Evolutionary conservation across 1,284 basidiomycete genomes (phyloP), one percentile per base, ranked within the genome.

Genomic region (Fistulinella cinereoalba): DNA sequence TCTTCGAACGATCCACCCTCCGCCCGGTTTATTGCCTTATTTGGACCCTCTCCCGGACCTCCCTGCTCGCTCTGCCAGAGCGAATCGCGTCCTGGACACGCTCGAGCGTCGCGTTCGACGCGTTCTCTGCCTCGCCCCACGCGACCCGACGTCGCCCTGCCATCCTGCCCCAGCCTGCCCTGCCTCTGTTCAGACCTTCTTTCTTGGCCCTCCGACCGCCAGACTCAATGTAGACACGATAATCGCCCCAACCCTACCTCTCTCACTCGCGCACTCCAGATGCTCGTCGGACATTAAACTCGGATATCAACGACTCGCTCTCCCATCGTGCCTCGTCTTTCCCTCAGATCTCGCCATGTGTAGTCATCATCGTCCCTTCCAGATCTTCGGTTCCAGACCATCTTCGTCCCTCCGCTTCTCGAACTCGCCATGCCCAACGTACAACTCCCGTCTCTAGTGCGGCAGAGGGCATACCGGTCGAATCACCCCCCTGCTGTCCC

Each of bases 241-340:
- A 34, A 21, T 34, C 18, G 18, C 18, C 31, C 34, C 41, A 36
- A 22, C 37, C 21, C 37, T 25, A 34, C 33, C 18, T 21, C 33
- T 32, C n/a, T 12, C 31, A 32, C 9, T 19, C 19, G 12, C 34
- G 15, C 12, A 29, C 32, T 37, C 43, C 37, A 23, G 28, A 41
- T 16, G 50, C 4, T 34, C 24, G 37, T 46, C 59, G 57, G 56
- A 61, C 57, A 61, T 61, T 62, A 55, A 61, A 41, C n/a, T 38
- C 29, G 41, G 44, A 32, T 43, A 49, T 40, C 47, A 41, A 23
- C 40, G 22, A 12, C 36, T 21, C 41, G 44, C 39, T 39, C 16
- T 29, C 24, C 34, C 50, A 37, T 50, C 53, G 45, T 49, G 46
- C 32, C 25, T 25, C 12, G 11, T 31, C 22, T 22, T 27, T 24